Evolutionary conservation across 108 stramenopile genomes (phyloP), one percentile per base, ranked within the genome.

Genomic region (Epithemia pelagica): DNA sequence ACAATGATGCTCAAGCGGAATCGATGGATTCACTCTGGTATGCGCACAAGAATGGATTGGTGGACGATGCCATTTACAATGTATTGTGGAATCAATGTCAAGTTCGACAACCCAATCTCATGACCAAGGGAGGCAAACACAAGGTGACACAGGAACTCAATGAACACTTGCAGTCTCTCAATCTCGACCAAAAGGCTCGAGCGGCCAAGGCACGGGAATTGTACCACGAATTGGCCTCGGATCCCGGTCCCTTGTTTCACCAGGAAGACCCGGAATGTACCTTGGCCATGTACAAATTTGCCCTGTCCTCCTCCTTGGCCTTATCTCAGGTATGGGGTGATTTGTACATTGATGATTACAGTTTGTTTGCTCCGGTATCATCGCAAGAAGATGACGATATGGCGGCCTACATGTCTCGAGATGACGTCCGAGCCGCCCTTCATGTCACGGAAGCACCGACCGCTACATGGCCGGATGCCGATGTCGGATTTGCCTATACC

Each of bases 21-120:
- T 72, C 72, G 25, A 82, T 83, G 80, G 82, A 87, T 58, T 65
- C 74, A 8, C 54, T 87, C 3, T 87, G 86, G 86, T 87, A 87
- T 60, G 77, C 67, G 1, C 65, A 81, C 68, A 87, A 87, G 68
- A 77, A 87, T 60, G 86, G 86, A 29, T 58, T 87, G 24, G 74
- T 87, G 52, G 81, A 81, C 59, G 78, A 82, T 37, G 78, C 68
- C 46, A 59, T 75, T 15, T 87, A 61, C 62, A 78, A 83, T 65
- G 23, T 71, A 22, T 61, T 87, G 10, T 85, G 78, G 78, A 79
- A 85, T 66, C 22, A 81, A 7, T 85, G 84, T 65, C 31, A 68
- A 46, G 61, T 69, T n/a, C 67, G 83, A 7, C 10, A 55, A 30
- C 76, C 82, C 24, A 74, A 70, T 32, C 15, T 77, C 18, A 68